Conservation (phyloP, 164 flowering plant genomes). For the Platanus orientalis region DNA sequence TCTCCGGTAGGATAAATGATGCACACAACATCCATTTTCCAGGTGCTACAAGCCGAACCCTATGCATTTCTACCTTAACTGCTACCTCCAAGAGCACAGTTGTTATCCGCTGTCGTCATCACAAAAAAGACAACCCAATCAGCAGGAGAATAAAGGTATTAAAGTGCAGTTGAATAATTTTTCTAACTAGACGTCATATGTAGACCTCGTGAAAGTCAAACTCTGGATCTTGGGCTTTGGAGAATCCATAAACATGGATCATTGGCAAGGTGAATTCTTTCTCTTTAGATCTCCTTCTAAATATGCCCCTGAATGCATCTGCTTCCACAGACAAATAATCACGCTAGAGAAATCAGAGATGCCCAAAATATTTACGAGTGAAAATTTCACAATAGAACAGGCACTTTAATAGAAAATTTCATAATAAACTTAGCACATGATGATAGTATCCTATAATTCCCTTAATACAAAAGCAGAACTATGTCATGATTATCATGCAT, state of each 20-base stretch:
- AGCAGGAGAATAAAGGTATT: not conserved
- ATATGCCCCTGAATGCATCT: conserved; percentile 85
- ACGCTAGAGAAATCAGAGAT: not conserved
- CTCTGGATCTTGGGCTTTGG: conserved; percentile 86
- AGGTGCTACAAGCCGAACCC: conserved; percentile 86
- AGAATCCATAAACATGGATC: conserved; percentile 94
- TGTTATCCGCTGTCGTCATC: conserved; percentile 60
- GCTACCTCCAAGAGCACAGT: conserved; percentile 61
- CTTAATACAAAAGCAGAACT: too few relatives aligned
- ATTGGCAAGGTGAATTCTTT: conserved; percentile 40
- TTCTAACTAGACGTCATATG: not conserved
- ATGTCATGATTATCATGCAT: too few relatives aligned
- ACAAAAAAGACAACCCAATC: not conserved
- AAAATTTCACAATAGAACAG: too few relatives aligned
- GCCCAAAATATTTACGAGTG: too few relatives aligned
- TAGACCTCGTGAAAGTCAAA: conserved; percentile 81
- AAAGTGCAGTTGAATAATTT: too few relatives aligned
- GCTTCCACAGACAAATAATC: conserved; percentile 14
- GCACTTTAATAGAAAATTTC: too few relatives aligned
- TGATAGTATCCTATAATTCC: too few relatives aligned
- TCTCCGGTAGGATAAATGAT: conserved; percentile 67
- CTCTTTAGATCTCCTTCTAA: conserved; percentile 24
- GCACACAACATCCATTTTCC: conserved; percentile 98
- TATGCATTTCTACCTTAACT: conserved; percentile 66
- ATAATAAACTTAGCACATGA: too few relatives aligned